phyloP scores from a whole-genome alignment of 2,329 filamentous ascomycete genomes.

The Aspergillus sojae region DNA sequence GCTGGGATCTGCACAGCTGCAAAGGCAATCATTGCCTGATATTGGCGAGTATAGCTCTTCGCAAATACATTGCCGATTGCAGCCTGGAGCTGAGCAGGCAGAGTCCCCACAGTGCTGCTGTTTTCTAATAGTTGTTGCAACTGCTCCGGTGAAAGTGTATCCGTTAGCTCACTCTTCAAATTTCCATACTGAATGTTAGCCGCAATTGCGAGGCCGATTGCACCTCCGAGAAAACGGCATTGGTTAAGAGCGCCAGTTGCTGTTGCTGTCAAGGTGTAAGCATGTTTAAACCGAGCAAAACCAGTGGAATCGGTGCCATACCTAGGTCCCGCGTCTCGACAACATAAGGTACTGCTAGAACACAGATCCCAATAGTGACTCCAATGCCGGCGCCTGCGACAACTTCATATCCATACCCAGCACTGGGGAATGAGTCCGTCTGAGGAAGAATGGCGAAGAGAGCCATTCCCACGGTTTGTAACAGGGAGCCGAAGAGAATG shows the following conservation, averaged over 20 bases:
- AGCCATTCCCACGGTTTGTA: slow-evolving; percentile 4
- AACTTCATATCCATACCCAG: slow-evolving; percentile 5
- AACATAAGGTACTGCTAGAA: slow-evolving; percentile 7
- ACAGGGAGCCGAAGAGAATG: slow-evolving; percentile 4
- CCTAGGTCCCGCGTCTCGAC: slow-evolving; percentile 4
- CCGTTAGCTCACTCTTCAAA: not conserved
- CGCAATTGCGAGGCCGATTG: slow-evolving; percentile 6
- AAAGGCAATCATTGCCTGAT: slow-evolving; percentile 9
- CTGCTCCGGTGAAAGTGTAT: not conserved
- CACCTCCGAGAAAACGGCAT: slow-evolving; percentile 8
- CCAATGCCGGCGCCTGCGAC: slow-evolving; percentile 4
- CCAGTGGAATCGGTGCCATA: not conserved
- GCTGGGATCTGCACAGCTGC: slow-evolving; percentile 3
- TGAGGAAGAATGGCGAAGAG: not conserved
- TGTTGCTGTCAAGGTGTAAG: not conserved
- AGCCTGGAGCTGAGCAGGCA: not conserved
- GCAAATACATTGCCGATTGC: not conserved
- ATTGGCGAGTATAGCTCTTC: slow-evolving; percentile 4
- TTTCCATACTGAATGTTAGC: slow-evolving; percentile 3
- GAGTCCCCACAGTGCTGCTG: not conserved
- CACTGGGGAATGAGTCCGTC: not conserved
- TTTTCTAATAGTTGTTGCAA: not conserved
- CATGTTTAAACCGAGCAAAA: not conserved
- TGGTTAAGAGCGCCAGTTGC: slow-evolving; percentile 8
- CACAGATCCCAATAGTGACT: slow-evolving; percentile 2